A percentile compares a stretch with the other conserved stretches of the same genome.
These are phyloP conservation scores for Lolium rigidum DNA, from an alignment of 176 grass and related monocot species.

Conservation along the genomic window DNA sequence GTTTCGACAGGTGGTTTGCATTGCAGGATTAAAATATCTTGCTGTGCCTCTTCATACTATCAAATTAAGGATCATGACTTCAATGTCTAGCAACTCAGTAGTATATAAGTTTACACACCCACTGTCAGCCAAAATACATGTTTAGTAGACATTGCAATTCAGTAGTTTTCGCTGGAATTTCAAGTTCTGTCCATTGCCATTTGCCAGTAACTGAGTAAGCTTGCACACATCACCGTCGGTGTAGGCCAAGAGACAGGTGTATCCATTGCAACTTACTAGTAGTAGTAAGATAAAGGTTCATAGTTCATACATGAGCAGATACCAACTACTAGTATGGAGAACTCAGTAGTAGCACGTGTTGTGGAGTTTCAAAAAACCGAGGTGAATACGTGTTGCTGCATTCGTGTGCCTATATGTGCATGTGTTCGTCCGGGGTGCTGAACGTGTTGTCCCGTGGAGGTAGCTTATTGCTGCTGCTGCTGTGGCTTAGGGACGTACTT, in stretches of 20 bases:
- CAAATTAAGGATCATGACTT: too few relatives aligned
- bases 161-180: too few relatives aligned
- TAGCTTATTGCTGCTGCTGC: not conserved
- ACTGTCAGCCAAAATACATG: too few relatives aligned
- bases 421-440: not conserved
- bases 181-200: too few relatives aligned
- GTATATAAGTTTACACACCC: too few relatives aligned
- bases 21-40: too few relatives aligned
- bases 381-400: not conserved
- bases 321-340: not conserved
- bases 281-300: not conserved
- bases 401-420: not conserved
- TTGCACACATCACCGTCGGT: too few relatives aligned
- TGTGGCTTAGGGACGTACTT: slow-evolving; percentile 55
- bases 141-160: too few relatives aligned
- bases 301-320: not conserved
- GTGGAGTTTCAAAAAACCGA: not conserved
- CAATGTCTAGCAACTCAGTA: too few relatives aligned
- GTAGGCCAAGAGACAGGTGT: not conserved
- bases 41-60: too few relatives aligned
- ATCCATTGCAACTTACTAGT: not conserved
- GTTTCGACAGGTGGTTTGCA: too few relatives aligned
- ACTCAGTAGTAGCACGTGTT: not conserved
- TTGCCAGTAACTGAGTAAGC: too few relatives aligned
- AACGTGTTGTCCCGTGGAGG: not conserved